phyloP scores from a whole-genome alignment of 371 early-diverging fungal species.

The Funneliformis caledonium region DNA sequence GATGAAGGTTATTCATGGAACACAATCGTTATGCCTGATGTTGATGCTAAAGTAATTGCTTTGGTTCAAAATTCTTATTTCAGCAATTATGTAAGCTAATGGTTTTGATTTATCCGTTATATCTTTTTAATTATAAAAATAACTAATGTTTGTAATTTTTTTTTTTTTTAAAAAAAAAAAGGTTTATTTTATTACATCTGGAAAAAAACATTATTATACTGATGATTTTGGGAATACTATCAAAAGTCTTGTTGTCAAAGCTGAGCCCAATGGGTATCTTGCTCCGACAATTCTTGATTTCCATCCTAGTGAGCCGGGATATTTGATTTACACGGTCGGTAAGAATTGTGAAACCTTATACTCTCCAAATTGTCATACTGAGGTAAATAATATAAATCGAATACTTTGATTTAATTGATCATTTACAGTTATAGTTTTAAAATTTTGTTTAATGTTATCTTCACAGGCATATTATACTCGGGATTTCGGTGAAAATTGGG shows the following conservation, averaged over 20 bases:
- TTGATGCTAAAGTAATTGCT: conserved; percentile 51
- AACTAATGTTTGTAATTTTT: neutral
- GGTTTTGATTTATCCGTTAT: neutral
- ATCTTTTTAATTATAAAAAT: neutral
- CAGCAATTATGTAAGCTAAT: conserved; percentile 55
- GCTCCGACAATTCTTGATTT: conserved; percentile 66
- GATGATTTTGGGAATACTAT: conserved; percentile 73
- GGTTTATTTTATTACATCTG: conserved; percentile 76
- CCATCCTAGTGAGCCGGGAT: conserved; percentile 77
- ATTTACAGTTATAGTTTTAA: neutral
- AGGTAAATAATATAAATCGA: neutral
- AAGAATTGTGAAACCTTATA: conserved; percentile 53
- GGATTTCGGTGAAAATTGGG: conserved; percentile 79
- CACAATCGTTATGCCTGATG: conserved; percentile 40
- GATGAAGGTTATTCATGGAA: conserved; percentile 83
- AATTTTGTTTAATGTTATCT: neutral
- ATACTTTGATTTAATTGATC: neutral
- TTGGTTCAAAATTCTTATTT: conserved; percentile 75
- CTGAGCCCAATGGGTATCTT: conserved; percentile 60
- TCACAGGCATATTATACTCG: conserved; percentile 69
- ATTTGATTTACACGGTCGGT: conserved; percentile 80
- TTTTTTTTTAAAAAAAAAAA: conserved; percentile 12
- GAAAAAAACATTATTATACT: conserved; percentile 65
- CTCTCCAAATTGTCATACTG: conserved; percentile 60
- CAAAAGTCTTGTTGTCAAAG: conserved; percentile 59